These are phyloP conservation scores for Akanthomyces uredinophilus DNA, from an alignment of 2,329 filamentous ascomycete species.

Conservation along the genomic window DNA sequence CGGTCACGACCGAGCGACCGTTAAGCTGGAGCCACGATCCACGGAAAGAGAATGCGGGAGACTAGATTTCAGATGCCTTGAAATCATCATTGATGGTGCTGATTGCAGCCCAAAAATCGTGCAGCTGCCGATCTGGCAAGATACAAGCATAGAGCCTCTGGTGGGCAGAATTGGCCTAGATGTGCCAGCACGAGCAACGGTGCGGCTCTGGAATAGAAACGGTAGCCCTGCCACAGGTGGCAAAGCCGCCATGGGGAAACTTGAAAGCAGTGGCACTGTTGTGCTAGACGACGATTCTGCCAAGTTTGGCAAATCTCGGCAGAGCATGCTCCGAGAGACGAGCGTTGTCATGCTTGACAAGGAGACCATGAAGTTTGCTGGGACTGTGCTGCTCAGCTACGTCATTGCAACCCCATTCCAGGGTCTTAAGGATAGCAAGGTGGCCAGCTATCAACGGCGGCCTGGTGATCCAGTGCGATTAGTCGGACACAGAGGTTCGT, in stretches of 20 bases:
- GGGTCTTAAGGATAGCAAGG: conserved; percentile 4
- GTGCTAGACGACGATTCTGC: conserved; percentile 22
- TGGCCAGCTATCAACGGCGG: not conserved
- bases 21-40: not conserved
- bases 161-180: conserved; percentile 19
- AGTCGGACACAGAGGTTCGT: conserved; percentile 31
- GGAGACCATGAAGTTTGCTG: conserved; percentile 24
- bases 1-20: conserved; percentile 9
- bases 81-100: conserved; percentile 14
- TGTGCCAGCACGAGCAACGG: conserved; percentile 16
- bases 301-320: conserved; percentile 24
- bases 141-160: conserved; percentile 20
- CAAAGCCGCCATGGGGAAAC: not conserved
- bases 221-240: not conserved
- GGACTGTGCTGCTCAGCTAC: conserved; percentile 31
- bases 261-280: conserved; percentile 26
- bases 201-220: conserved; percentile 19
- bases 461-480: conserved; percentile 16
- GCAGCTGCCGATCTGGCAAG: conserved; percentile 23
- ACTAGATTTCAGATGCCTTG: not conserved
- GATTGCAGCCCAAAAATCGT: conserved; percentile 12
- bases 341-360: conserved; percentile 29
- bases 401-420: conserved; percentile 25
- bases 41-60: too few relatives aligned
- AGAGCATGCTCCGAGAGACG: conserved; percentile 29